These are phyloP conservation scores for Scleroderma citrinum DNA, from an alignment of 768 basidiomycete genomes.

Conservation along the genomic window DNA sequence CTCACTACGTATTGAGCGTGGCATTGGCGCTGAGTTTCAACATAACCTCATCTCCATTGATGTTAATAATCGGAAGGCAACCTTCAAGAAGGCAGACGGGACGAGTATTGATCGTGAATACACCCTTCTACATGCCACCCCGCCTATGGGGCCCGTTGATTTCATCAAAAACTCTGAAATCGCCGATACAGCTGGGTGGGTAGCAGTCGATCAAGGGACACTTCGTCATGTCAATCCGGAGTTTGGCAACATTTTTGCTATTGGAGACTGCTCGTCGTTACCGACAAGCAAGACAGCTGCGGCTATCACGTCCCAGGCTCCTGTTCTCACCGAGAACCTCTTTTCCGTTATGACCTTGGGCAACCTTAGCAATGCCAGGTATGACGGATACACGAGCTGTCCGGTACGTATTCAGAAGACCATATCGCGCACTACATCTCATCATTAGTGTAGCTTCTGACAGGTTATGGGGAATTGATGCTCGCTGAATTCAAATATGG, in stretches of 20 bases:
- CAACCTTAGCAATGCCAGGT: constrained; percentile 58
- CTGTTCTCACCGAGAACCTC: constrained; percentile 86
- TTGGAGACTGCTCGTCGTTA: constrained; percentile 89
- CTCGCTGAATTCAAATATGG: constrained; percentile 96
- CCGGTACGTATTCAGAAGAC: constrained; percentile 46
- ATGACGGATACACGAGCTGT: constrained; percentile 88
- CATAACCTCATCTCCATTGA: constrained; percentile 81
- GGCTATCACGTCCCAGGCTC: constrained; percentile 86
- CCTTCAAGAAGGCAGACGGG: constrained; percentile 76
- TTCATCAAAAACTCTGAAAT: constrained; percentile 74
- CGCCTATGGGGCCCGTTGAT: constrained; percentile 88
- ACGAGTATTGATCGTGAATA: constrained; percentile 68
- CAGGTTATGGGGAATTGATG: constrained; percentile 77
- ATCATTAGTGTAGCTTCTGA: constrained; percentile 51
- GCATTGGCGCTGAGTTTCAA: constrained; percentile 74
- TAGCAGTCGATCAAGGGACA: constrained; percentile 75
- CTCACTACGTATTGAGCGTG: constrained; percentile 67
- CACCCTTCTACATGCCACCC: constrained; percentile 77
- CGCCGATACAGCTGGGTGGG: constrained; percentile 83
- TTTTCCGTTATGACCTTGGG: constrained; percentile 72
- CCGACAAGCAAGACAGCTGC: constrained; percentile 97
- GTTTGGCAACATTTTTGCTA: constrained; percentile 75
- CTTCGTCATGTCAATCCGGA: constrained; percentile 80
- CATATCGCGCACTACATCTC: constrained; percentile 1
- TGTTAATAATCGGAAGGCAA: constrained; percentile 64